Evolutionary conservation across 1,284 basidiomycete genomes (phyloP).

Genomic region (Microstroma glucosiphilum): DNA sequence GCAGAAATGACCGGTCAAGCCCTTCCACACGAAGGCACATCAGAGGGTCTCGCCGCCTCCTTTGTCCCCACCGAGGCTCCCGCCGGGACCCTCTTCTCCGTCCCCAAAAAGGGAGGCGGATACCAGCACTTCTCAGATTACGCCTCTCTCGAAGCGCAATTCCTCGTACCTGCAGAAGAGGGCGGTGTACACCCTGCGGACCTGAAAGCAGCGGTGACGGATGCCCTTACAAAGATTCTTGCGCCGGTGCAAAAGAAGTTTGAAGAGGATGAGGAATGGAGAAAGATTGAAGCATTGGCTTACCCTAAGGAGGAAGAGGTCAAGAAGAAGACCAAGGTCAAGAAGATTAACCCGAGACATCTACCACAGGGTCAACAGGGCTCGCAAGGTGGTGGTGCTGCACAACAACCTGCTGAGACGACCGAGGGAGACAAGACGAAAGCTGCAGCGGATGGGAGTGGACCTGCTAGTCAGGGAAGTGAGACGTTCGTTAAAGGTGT

Average conservation of each 20-base stretch:
- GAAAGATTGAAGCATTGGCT: conserved; percentile 68
- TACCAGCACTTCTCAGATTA: conserved; percentile 68
- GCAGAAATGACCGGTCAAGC: neutral
- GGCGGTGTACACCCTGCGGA: conserved; percentile 83
- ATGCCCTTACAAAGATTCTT: conserved; percentile 70
- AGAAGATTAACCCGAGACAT: conserved; percentile 28
- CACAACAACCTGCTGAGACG: neutral
- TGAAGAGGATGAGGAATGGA: conserved; percentile 71
- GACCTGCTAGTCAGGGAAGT: neutral
- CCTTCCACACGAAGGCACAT: neutral
- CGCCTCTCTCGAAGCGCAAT: conserved; percentile 68
- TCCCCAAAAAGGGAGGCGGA: conserved; percentile 73
- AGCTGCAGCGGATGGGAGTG: neutral
- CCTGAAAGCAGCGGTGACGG: conserved; percentile 73
- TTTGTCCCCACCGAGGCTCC: conserved; percentile 60
- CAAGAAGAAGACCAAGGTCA: conserved; percentile 37
- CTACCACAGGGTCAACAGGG: conserved; percentile 11
- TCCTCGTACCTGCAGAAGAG: conserved; percentile 54
- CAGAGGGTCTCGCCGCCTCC: conserved; percentile 10
- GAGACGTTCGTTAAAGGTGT: neutral
- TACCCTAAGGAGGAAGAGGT: conserved; percentile 60
- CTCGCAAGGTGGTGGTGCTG: neutral
- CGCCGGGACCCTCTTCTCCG: conserved; percentile 72
- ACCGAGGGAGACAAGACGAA: neutral
- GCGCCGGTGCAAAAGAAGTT: conserved; percentile 76